Evolutionary conservation across 306 rosid genomes (phyloP), one percentile per base, ranked within the genome.

Genomic region (Trifolium repens): DNA sequence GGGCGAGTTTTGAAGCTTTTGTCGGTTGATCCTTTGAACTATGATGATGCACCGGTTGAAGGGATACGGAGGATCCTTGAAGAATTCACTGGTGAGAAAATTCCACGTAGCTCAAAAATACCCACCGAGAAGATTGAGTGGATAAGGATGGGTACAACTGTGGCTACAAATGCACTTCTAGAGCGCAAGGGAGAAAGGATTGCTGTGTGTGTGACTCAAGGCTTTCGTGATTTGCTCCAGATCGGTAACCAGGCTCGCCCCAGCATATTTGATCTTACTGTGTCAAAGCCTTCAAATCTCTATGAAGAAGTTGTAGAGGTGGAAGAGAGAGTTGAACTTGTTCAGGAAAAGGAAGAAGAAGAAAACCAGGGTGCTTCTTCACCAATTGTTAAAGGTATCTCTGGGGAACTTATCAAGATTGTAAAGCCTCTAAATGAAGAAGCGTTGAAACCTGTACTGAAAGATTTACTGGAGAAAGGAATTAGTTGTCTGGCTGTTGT

Each of bases 101-200:
- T 94, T 55, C 79, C 93, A 0, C 84, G 97, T 52, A 71, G 70
- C 76, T 80, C 81, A 0, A 91, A 90, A 65, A 88, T 94, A 64
- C 96, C 97, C 5, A 91, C 97, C 0, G 90, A 88, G 78, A 91
- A 84, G 82, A 91, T 94, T 32, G 98, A 91, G 85, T 94, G 98
- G 98, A 94, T 94, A 77, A 83, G 98, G 81, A 94, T 94, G 97
- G 98, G 98, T 52, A 94, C 98, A 61, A 94, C 98, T 52, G 97
- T 91, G 65, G 97, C 97, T 2, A 94, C 97, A 14, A 94, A 94
- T 84, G 97, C 98, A 40, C 98, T 91, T 73, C 69, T 94, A 24
- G 97, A 94, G 84, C 86, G 94, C 27, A 91, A 87, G 74, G 98
- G 97, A 78, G 97, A 91, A 81, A 85, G 94, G 80, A 91, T 94